Base-by-base conservation (phyloP, 208 protist genomes). In the Wallacemonas rigidus region DNA sequence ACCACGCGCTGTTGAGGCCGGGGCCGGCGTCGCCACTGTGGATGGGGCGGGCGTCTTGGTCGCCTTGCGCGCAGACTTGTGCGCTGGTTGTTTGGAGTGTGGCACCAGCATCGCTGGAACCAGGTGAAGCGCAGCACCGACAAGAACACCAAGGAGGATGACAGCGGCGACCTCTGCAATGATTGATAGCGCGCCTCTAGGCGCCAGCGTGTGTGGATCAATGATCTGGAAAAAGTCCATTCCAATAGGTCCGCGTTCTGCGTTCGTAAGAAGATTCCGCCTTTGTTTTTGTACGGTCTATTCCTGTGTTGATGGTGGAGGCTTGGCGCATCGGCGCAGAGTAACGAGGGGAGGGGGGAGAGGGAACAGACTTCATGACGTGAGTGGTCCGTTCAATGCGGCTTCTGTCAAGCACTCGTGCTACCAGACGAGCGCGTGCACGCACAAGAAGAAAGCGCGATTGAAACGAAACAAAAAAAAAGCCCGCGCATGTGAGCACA, bases 211-310 rank as follows among this genome's bases (percentile, higher is more conserved):
- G 9, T n/a, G 8, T 2, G 67, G 53, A 35, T 81, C 69, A 50
- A 81, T 63, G 40, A 79, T 43, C 14, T 81, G 80, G 17, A 81
- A 70, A 69, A 85, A 85, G 17, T 85, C 76, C 80, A 81, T 81
- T 17, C 14, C 53, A 26, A 26, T 0, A 26, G 26, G 26, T 26
- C 26, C 26, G 26, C 26, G 26, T 26, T 26, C 0, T 26, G 0
- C 26, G 26, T 26, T 26, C 26, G 26, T 26, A 26, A 26, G 26
- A 26, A 26, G 26, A 26, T 26, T 26, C 0, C 26, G 26, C 26
- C 26, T 0, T 26, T 26, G 26, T 26, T 26, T 0, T 26, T 26
- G 26, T 26, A 26, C 26, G 26, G 26, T 26, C 26, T 26, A 26
- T 26, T 26, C 26, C 26, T 26, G 26, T 26, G 26, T 26, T 26